Conservation (phyloP, 345 rosid genomes). For the Hibiscus tridactylites region DNA sequence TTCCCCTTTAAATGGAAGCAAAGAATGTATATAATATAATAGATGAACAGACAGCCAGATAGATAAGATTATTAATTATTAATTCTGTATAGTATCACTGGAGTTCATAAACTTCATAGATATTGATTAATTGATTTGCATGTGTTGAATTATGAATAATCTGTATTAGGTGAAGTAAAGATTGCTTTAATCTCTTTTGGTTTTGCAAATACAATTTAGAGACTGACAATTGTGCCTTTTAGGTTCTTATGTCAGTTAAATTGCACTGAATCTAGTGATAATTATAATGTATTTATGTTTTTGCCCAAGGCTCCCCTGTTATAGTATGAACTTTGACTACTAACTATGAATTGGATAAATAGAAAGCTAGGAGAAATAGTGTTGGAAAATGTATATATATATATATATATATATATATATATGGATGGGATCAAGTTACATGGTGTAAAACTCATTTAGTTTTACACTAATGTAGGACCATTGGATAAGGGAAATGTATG, state of each 20-base stretch:
- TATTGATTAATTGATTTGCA: neutral
- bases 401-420: too few relatives aligned
- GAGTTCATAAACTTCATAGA: too few relatives aligned
- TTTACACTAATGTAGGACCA: too few relatives aligned
- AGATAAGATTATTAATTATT: neutral
- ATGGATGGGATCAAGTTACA: too few relatives aligned
- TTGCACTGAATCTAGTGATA: neutral
- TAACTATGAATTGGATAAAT: neutral
- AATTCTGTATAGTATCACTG: neutral
- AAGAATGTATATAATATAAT: neutral
- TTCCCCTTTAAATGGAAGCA: too few relatives aligned
- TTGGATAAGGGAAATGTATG: too few relatives aligned
- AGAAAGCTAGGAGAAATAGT: neutral
- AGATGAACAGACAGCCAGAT: neutral
- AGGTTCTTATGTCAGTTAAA: neutral
- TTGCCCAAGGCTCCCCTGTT: neutral
- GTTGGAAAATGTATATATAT: neutral
- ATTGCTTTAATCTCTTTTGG: neutral
- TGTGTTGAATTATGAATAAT: neutral
- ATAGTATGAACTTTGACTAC: neutral
- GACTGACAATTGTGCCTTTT: neutral
- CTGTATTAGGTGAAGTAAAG: neutral
- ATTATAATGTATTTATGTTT: neutral
- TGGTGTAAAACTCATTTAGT: too few relatives aligned
- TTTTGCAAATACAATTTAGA: neutral